Conservation (phyloP, 768 basidiomycete genomes). For the Royoungia palumana region DNA sequence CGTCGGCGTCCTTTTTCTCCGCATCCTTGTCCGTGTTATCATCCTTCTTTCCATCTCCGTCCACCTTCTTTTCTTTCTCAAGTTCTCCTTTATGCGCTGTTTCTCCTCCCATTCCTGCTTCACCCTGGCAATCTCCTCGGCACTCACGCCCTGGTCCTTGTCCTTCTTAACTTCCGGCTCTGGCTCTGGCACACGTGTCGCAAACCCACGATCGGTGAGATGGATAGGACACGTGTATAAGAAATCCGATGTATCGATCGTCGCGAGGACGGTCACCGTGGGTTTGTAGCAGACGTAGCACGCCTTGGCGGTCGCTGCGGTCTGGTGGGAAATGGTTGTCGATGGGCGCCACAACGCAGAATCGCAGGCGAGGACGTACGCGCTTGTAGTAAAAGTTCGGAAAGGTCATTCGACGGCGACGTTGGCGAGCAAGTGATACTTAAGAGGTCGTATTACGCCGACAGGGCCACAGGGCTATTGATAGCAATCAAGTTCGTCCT, state of each 20-base stretch:
- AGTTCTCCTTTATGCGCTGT: constrained; percentile 59
- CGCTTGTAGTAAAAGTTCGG: constrained; percentile 88
- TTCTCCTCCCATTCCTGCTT: constrained; percentile 79
- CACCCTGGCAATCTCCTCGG: constrained; percentile 74
- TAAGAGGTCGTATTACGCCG: too few species aligned
- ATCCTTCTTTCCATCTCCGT: constrained; percentile 34
- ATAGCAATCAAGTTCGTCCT: too few species aligned
- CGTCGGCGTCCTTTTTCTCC: constrained; percentile 34
- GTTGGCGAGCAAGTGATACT: too few species aligned
- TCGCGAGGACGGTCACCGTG: constrained; percentile 81
- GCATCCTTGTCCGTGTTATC: constrained; percentile 22
- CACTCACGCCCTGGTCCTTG: constrained; percentile 37
- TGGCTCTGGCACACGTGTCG: constrained; percentile 46
- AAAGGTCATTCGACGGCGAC: constrained; percentile 53
- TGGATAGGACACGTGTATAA: constrained; percentile 83
- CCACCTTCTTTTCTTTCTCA: constrained; percentile 31
- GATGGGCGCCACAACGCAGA: background rate
- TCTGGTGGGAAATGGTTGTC: constrained; percentile 40
- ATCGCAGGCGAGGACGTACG: constrained; percentile 42
- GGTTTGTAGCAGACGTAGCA: constrained; percentile 81
- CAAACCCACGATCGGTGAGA: constrained; percentile 76
- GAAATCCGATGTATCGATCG: constrained; percentile 79
- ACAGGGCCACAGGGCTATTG: too few species aligned
- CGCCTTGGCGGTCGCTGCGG: constrained; percentile 70
- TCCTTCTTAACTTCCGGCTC: constrained; percentile 37